Evolutionary conservation across 2,329 filamentous ascomycete species (phyloP).

Genomic region (Trichoderma lentiforme): DNA sequence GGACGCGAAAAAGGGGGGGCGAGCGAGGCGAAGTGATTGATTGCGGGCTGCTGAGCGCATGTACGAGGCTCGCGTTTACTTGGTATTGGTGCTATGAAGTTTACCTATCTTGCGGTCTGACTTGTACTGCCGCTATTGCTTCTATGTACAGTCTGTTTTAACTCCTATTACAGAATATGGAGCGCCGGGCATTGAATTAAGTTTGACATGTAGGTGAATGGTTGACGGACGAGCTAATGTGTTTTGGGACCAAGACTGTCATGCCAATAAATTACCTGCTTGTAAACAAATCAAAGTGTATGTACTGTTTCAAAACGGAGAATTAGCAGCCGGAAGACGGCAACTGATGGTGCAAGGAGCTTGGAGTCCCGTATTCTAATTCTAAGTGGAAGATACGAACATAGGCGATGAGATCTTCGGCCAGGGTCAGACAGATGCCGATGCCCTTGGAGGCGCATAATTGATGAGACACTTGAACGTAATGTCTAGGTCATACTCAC

Average conservation of each 20-base stretch:
- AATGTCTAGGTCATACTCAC: neutral
- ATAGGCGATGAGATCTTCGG: neutral
- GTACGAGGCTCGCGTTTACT: neutral
- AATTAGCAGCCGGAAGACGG: neutral
- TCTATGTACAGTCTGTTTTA: neutral
- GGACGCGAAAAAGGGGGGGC: neutral
- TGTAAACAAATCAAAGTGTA: neutral
- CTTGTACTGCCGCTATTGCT: neutral
- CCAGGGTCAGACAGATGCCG: neutral
- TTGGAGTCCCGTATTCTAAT: neutral
- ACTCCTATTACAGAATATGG: neutral
- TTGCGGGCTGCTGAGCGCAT: neutral
- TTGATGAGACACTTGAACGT: neutral
- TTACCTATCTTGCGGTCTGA: neutral
- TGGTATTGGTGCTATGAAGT: neutral
- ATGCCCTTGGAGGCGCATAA: neutral
- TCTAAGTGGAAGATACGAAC: neutral
- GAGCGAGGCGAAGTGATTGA: neutral
- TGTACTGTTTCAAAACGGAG: neutral
- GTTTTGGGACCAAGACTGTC: neutral
- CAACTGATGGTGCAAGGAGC: neutral
- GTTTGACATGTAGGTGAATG: neutral
- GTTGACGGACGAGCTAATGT: neutral
- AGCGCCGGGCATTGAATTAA: neutral
- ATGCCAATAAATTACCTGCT: neutral